A percentile compares a stretch with the other conserved stretches of the same genome.
phyloP scores from a whole-genome alignment of 768 basidiomycete species.

The Kwoniella shandongensis region DNA sequence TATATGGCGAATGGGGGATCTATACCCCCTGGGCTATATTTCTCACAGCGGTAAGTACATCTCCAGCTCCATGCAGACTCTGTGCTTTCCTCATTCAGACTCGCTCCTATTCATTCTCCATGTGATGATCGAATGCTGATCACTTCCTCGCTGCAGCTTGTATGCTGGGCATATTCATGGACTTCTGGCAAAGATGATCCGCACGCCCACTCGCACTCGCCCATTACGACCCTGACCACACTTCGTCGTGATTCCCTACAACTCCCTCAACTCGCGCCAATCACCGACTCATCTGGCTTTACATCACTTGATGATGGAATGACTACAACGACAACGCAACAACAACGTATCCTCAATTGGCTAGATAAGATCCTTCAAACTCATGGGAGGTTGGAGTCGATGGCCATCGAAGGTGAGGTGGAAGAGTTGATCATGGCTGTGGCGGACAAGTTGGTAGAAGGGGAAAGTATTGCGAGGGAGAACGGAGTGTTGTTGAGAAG shows the following conservation, averaged over 20 bases:
- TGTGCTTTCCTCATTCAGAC: neutral
- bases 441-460: neutral
- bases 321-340: neutral
- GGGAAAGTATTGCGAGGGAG: conserved; percentile 6
- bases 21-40: conserved; percentile 39
- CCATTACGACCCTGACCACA: neutral
- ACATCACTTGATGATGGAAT: no score
- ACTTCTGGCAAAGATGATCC: neutral
- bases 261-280: conserved; percentile 1
- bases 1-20: conserved; percentile 38
- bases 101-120: neutral
- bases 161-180: conserved; percentile 23
- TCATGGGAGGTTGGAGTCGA: conserved; percentile 3
- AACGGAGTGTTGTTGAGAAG: neutral
- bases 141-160: conserved; percentile 9
- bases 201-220: neutral
- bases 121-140: neutral
- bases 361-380: conserved; percentile 12
- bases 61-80: neutral
- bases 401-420: neutral
- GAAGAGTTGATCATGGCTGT: conserved; percentile 9
- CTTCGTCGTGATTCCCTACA: neutral
- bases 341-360: conserved; percentile 8
- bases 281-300: no score
- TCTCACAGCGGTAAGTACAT: conserved; percentile 33